Evolutionary conservation across 441 rosid genomes (phyloP).

Genomic region (Euphorbia celastroides): DNA sequence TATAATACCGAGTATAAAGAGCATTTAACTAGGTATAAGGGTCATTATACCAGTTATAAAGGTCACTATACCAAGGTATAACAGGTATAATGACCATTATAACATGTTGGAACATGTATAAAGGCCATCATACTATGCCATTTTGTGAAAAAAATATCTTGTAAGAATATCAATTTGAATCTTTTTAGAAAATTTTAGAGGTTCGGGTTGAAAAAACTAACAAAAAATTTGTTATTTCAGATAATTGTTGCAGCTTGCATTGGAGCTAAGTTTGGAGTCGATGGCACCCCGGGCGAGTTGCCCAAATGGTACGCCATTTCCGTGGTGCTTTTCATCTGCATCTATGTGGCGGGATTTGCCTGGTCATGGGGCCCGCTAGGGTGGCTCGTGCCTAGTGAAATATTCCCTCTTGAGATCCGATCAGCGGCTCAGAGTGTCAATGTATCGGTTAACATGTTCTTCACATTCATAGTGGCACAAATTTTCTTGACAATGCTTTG

Average conservation of each 20-base stretch:
- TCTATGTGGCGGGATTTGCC: slow-evolving; percentile 74
- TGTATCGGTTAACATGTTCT: slow-evolving; percentile 81
- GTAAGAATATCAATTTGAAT: too few relatives aligned
- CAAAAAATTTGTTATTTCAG: slow-evolving; percentile 19
- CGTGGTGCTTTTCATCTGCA: slow-evolving; percentile 79
- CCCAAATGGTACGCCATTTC: slow-evolving; percentile 72
- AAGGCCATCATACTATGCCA: too few relatives aligned
- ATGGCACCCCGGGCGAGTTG: slow-evolving; percentile 53
- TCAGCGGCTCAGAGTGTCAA: slow-evolving; percentile 85
- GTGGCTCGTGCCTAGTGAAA: slow-evolving; percentile 88
- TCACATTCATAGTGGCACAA: slow-evolving; percentile 71
- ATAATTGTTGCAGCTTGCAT: slow-evolving; percentile 55
- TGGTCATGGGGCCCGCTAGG: slow-evolving; percentile 98
- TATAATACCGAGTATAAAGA: too few relatives aligned
- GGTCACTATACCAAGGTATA: too few relatives aligned
- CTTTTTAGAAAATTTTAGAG: too few relatives aligned
- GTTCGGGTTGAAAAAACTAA: too few relatives aligned
- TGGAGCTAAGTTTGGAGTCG: slow-evolving; percentile 62
- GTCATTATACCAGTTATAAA: too few relatives aligned
- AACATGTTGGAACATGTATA: too few relatives aligned
- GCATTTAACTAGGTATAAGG: too few relatives aligned
- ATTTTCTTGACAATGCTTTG: slow-evolving; percentile 69
- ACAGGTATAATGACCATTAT: too few relatives aligned
- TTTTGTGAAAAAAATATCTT: too few relatives aligned
- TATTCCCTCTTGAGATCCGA: slow-evolving; percentile 79